Evolutionary conservation across 805 yeast genomes (phyloP), one percentile per base, ranked within the genome.

Genomic region (Kockiozyma suomiensis): DNA sequence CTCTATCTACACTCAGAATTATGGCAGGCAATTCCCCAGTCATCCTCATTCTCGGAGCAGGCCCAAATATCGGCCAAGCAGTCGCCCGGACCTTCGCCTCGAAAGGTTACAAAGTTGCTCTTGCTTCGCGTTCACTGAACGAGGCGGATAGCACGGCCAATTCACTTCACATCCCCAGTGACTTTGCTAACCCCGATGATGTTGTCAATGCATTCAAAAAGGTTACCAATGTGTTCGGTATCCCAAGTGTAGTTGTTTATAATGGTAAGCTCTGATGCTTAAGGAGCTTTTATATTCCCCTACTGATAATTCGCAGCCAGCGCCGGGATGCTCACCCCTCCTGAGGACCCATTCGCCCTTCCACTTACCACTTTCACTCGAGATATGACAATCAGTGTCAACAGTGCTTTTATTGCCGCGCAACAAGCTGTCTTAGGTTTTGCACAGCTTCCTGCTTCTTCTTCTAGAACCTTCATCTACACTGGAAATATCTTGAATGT

Each of bases 181-280:
- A 49, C 53, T 49, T 49, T 19, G 13, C 53, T 6, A 35, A 49
- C 43, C 12, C 53, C 7, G 43, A 49, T 43, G 43, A 33, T 35
- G 28, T 49, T 38, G 53, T 49, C 3, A 49, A 35, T 19, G 53
- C 23, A 17, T 49, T 49, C 42, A 35, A n/a, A 10, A 49, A 32
- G 32, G 53, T 49, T 8, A 32, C 33, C 17, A 25, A 13, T 17
- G 32, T 13, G 35, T 23, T 49, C 19, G 53, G 43, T 19, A 49
- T 49, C 28, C 53, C 53, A 49, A 49, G 53, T 35, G 53, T 49
- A 4, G 53, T 49, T 19, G 53, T 49, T 49, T 49, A 49, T 35
- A 49, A 49, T 23, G 53, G 53, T 49, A 35, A 35, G 45, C 26
- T 19, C 42, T 12, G 45, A 30, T 6, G 13, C 43, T 38, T 17